Base-by-base conservation (phyloP, 2,329 filamentous ascomycete genomes). In the Rhynchosporium graminicola region DNA sequence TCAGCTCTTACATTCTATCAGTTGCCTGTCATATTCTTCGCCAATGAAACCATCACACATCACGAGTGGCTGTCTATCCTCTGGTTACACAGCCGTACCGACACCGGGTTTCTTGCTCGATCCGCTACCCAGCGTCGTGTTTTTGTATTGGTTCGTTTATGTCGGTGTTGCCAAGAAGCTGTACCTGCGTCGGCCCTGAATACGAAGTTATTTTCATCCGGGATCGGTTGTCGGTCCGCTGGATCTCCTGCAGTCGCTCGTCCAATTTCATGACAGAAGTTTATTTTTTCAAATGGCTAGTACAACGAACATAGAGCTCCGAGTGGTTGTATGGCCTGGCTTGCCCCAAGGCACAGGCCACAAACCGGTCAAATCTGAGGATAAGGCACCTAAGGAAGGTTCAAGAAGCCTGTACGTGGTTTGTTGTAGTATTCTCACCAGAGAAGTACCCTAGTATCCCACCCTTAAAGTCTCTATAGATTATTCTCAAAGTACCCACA, bases 211-310 rank as follows among this genome's bases (percentile, higher is more conserved):
- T 28, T 1, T 42, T 56, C 52, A 56, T 56, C 20, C 38, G 55
- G 55, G 33, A 57, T 13, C 26, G 15, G 38, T 29, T 46, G 29
- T 43, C 55, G 55, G 7, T 47, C 55, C 28, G 55, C 55, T 57
- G 55, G 43, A 57, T 57, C 26, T 36, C 38, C 42, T 29, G 42
- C n/a, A 36, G 55, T 57, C 13, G 29, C 47, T 47, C 29, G 42
- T 20, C 20, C 20, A 20, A 20, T 20, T 20, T 20, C 20, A 20
- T 20, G 20, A 20, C 20, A 20, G 20, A 20, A 20, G 20, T 20
- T 20, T 20, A 20, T 20, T 20, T 20, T 20, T 20, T 20, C 20
- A 20, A 20, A 20, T 20, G 20, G 20, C 20, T 20, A 20, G 20
- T 20, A 20, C 20, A 20, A 20, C 1, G 20, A 1, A 20, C 20